Conservation (phyloP, 73 alveolate species). For the Tetrahymena elliotti region DNA sequence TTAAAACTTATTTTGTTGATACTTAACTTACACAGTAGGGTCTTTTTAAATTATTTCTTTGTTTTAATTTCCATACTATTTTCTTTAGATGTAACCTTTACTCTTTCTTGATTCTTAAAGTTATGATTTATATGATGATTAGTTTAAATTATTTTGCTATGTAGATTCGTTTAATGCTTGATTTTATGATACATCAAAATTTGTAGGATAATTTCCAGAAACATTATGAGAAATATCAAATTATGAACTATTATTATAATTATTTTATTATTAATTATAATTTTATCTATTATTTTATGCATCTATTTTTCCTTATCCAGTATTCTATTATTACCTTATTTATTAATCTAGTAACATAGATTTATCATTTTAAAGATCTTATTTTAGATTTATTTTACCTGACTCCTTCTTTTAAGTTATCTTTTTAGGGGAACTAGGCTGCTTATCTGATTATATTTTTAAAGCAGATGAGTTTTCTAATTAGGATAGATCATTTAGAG, state of each 20-base stretch:
- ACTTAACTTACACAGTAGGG: neutral
- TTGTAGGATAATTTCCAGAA: neutral
- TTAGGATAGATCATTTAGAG: neutral
- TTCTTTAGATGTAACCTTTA: neutral
- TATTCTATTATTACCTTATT: neutral
- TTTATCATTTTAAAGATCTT: neutral
- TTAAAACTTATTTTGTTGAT: neutral
- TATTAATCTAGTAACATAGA: neutral
- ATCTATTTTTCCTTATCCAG: neutral
- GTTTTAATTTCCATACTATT: neutral
- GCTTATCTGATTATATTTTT: neutral
- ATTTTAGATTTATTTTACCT: neutral
- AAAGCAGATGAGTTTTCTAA: neutral
- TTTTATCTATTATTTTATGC: too few relatives aligned
- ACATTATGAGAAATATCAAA: neutral
- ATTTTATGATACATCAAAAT: neutral
- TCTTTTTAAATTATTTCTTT: neutral
- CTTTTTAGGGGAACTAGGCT: neutral
- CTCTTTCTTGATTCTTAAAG: neutral
- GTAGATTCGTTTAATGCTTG: neutral
- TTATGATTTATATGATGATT: neutral
- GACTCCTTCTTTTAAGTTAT: neutral
- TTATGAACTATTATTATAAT: neutral
- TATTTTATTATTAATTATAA: too few relatives aligned
- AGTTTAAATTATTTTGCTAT: neutral